A percentile compares a stretch with the other conserved stretches of the same genome.
These are phyloP conservation scores for Magnusiomyces fungicola DNA, from an alignment of 1,139 yeast genomes.

Conservation along the genomic window DNA sequence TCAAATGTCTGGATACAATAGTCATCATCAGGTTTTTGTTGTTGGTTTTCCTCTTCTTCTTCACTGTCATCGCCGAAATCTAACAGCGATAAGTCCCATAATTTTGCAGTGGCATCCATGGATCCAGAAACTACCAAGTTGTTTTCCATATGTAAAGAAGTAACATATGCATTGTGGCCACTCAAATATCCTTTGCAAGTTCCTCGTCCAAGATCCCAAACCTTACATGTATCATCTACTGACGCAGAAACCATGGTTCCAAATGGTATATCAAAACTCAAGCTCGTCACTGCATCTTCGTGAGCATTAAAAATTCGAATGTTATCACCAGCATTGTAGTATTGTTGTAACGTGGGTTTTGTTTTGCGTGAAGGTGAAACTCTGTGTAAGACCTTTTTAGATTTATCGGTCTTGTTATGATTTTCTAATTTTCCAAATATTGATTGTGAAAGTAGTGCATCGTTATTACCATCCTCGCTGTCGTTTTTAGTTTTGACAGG, in stretches of 20 bases:
- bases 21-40: constrained; percentile 17
- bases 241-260: constrained; percentile 73
- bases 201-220: constrained; percentile 68
- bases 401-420: constrained; percentile 8
- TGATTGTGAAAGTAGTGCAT: constrained; percentile 31
- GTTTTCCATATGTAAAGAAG: constrained; percentile 51
- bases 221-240: constrained; percentile 69
- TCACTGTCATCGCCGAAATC: constrained; percentile 19
- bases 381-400: not conserved
- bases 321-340: constrained; percentile 49
- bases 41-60: constrained; percentile 17
- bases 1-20: constrained; percentile 44
- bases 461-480: not conserved
- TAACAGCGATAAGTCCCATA: constrained; percentile 47
- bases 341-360: constrained; percentile 54
- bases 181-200: constrained; percentile 29
- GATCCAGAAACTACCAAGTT: constrained; percentile 54
- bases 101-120: constrained; percentile 50
- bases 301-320: constrained; percentile 50
- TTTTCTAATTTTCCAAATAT: constrained; percentile 35
- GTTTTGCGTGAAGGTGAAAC: constrained; percentile 31
- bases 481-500: not conserved
- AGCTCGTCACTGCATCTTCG: constrained; percentile 42
- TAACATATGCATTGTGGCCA: constrained; percentile 44
- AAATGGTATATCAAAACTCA: constrained; percentile 64